Base-by-base conservation (phyloP, 2,329 filamentous ascomycete genomes). In the Ceratocystis harringtonii region DNA sequence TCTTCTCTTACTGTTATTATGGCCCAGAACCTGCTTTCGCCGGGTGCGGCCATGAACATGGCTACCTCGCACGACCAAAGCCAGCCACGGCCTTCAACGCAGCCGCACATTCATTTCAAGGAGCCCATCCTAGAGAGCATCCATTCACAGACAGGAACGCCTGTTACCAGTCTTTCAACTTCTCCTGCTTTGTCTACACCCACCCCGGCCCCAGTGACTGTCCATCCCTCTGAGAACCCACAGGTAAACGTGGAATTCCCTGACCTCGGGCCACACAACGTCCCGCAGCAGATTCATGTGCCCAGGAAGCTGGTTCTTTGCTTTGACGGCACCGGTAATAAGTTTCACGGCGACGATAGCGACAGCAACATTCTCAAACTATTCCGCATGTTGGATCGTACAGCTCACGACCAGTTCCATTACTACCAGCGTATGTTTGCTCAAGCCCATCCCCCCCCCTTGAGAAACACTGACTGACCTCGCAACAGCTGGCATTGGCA, bases 361-460 rank as follows among this genome's bases (percentile, higher is more conserved):
- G 83, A 85, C 69, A 84, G 81, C 71, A 85, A 85, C 64, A 84
- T 89, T 69, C 75, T 89, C 67, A 88, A 88, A 71, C 86, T 89
- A 10, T 88, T 86, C 69, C 80, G 84, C 45, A 87, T 87, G 79
- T 75, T 89, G 1, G 85, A 89, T 69, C 79, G 85, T 4, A 81
- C 81, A 5, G 81, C 83, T 0, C 76, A 77, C 25, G 80, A 84
- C 65, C 85, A 89, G 68, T 84, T 78, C 68, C 82, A 84, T 68
- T 86, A 86, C 68, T 85, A 86, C 64, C 83, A 86, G 69, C 83
- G 81, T 83, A 71, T 72, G 79, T 72, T 6, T n/a, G 2, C 17
- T 3, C 0, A 0, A n/a, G 36, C 3, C 0, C 19, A 19, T 36
- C 25, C 25, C 12, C 17, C 17, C 7, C 45, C 8, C 3, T 32